Percentiles rank a stretch among this genome's conserved stretches.
These are phyloP conservation scores for Jamesozyma rosinii DNA, from an alignment of 805 yeast species.

Conservation along the genomic window DNA sequence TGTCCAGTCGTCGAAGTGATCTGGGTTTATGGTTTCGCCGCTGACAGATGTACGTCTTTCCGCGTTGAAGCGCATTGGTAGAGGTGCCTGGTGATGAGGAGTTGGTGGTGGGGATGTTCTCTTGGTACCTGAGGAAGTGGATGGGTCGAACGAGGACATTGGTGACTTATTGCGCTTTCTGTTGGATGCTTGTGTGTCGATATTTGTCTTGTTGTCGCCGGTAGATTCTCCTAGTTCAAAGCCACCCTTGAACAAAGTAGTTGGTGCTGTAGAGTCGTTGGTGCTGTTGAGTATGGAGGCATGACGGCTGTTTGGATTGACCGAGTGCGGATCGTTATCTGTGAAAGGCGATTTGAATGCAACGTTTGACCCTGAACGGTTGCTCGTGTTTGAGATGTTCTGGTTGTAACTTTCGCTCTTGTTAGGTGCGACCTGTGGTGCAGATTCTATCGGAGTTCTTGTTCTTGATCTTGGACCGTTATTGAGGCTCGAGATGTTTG, in stretches of 20 bases:
- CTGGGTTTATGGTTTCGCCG: conserved; percentile 80
- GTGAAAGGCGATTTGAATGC: conserved; percentile 54
- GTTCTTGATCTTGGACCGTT: conserved; percentile 7
- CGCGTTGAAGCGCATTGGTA: conserved; percentile 49
- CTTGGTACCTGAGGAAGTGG: background rate
- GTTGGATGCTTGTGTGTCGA: background rate
- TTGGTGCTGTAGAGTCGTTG: background rate
- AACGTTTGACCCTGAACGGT: conserved; percentile 8
- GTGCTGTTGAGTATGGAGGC: background rate
- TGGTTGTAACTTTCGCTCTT: no score
- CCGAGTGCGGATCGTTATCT: conserved; percentile 54
- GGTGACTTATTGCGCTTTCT: conserved; percentile 5
- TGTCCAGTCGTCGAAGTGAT: conserved; percentile 66
- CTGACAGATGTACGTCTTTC: conserved; percentile 83
- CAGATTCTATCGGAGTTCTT: conserved; percentile 1
- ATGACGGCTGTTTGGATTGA: conserved; percentile 11
- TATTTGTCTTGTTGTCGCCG: background rate
- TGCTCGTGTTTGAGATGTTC: background rate
- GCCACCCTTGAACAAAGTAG: conserved; percentile 2
- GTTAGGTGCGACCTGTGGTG: background rate
- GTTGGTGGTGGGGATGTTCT: conserved; percentile 21
- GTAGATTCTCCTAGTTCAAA: conserved; percentile 1
- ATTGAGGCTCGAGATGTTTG: background rate
- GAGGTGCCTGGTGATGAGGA: background rate
- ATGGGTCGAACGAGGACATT: conserved; percentile 1